These are phyloP conservation scores for Penicillium sp. DNA, from an alignment of 2,329 filamentous ascomycete species.

Conservation along the genomic window DNA sequence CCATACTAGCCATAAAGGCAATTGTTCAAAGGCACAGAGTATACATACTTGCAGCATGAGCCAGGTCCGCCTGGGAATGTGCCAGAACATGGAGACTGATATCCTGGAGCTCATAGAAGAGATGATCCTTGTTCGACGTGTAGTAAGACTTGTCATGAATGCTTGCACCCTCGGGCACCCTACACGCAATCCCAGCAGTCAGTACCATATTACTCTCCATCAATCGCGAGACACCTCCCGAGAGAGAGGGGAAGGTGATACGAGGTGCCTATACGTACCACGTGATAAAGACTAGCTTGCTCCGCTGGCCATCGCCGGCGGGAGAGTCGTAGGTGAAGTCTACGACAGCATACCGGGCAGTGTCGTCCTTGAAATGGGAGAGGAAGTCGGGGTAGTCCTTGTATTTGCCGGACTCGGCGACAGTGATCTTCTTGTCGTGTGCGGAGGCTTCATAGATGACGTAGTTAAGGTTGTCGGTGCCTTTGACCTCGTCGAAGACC, in stretches of 20 bases:
- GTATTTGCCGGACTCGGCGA: constrained; percentile 14
- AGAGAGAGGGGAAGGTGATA: not conserved
- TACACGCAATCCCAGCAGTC: constrained; percentile 2
- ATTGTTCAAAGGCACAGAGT: not conserved
- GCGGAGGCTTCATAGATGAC: constrained; percentile 16
- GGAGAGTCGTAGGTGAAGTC: constrained; percentile 15
- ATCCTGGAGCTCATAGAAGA: constrained; percentile 12
- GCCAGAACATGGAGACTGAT: constrained; percentile 19
- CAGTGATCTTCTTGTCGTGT: constrained; percentile 16
- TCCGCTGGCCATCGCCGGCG: constrained; percentile 9
- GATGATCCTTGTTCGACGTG: constrained; percentile 16
- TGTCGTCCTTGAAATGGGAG: constrained; percentile 12
- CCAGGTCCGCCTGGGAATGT: constrained; percentile 10
- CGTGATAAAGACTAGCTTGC: constrained; percentile 17
- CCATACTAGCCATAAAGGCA: not conserved
- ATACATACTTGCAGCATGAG: constrained; percentile 13
- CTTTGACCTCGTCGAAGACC: constrained; percentile 16
- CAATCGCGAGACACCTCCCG: not conserved
- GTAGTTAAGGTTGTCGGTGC: constrained; percentile 14
- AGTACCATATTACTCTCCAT: not conserved
- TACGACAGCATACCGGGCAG: constrained; percentile 14
- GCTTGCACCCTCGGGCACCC: constrained; percentile 14
- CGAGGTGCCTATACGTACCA: constrained; percentile 11
- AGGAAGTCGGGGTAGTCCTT: constrained; percentile 12
- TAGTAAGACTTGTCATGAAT: constrained; percentile 16